Percentiles rank a stretch among this genome's conserved stretches.
phyloP scores from a whole-genome alignment of 2,329 filamentous ascomycete genomes.

The Dactylonectria estremocensis region DNA sequence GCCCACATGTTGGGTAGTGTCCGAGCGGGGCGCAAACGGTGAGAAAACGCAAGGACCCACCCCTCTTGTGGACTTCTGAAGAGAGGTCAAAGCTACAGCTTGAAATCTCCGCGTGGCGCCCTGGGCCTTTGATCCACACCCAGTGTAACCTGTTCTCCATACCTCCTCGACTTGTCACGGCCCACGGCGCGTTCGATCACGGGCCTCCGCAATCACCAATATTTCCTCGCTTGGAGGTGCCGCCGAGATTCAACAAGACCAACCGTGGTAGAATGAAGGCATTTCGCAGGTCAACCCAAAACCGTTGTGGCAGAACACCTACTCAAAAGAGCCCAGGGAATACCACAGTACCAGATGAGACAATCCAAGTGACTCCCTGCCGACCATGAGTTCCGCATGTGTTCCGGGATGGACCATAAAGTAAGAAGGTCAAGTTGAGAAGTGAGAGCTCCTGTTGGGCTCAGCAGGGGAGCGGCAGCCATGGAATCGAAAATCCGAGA shows the following conservation, averaged over 20 bases:
- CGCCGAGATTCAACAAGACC: constrained; percentile 9
- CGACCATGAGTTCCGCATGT: constrained; percentile 2
- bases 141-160: constrained; percentile 22
- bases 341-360: constrained; percentile 6
- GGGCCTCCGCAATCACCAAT: constrained; percentile 4
- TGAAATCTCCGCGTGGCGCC: constrained; percentile 30
- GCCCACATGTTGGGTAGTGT: constrained; percentile 21
- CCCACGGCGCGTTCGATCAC: constrained; percentile 7
- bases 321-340: background rate
- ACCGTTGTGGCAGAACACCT: constrained; percentile 4
- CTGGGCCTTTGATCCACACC: constrained; percentile 25
- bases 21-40: constrained; percentile 31
- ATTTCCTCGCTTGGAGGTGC: constrained; percentile 3
- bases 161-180: constrained; percentile 12
- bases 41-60: constrained; percentile 24
- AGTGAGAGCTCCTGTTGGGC: background rate
- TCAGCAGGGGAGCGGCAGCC: constrained; percentile 8
- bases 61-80: constrained; percentile 20
- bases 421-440: background rate
- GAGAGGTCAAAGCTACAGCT: constrained; percentile 34
- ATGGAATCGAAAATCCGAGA: constrained; percentile 6
- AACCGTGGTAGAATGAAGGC: constrained; percentile 7
- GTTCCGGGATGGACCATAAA: background rate
- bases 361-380: constrained; percentile 3
- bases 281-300: constrained; percentile 15